phyloP scores from a whole-genome alignment of 2,329 filamentous ascomycete genomes.

The Karstenula rhodostoma region DNA sequence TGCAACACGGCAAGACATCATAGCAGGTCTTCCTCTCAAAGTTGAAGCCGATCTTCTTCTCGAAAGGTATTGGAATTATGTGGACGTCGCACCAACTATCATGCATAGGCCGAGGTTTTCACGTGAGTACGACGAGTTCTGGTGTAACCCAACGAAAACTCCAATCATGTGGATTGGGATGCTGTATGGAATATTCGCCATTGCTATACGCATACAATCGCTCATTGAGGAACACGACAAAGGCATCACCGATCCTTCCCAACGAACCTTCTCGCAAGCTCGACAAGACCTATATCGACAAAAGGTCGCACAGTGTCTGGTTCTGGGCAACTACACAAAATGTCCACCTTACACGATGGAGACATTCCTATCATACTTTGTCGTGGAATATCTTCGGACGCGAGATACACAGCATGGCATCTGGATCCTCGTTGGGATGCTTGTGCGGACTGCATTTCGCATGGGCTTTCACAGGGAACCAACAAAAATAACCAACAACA shows the following conservation, averaged over 20 bases:
- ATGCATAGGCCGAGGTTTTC: constrained; percentile 42
- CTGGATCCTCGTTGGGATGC: constrained; percentile 39
- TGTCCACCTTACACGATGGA: constrained; percentile 46
- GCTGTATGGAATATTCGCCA: constrained; percentile 52
- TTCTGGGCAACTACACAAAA: constrained; percentile 46
- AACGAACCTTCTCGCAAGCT: constrained; percentile 26
- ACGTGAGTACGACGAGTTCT: constrained; percentile 53
- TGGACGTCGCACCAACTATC: constrained; percentile 37
- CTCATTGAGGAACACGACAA: constrained; percentile 23
- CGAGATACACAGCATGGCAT: constrained; percentile 40
- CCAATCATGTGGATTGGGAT: constrained; percentile 56
- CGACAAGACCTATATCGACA: constrained; percentile 42
- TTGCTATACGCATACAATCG: constrained; percentile 37
- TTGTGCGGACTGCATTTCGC: constrained; percentile 45
- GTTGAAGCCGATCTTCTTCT: constrained; percentile 37
- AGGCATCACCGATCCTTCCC: constrained; percentile 12
- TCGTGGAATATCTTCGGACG: constrained; percentile 39
- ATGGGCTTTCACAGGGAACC: constrained; percentile 57
- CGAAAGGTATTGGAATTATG: constrained; percentile 34
- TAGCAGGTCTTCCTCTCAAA: constrained; percentile 37
- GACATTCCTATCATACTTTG: constrained; percentile 40
- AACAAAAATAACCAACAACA: constrained; percentile 35
- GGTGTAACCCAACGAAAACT: constrained; percentile 48
- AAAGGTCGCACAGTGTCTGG: constrained; percentile 41
- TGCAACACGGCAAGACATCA: constrained; percentile 38